Base-by-base conservation (phyloP, 2,329 filamentous ascomycete species). In the Cercospora sojina region DNA sequence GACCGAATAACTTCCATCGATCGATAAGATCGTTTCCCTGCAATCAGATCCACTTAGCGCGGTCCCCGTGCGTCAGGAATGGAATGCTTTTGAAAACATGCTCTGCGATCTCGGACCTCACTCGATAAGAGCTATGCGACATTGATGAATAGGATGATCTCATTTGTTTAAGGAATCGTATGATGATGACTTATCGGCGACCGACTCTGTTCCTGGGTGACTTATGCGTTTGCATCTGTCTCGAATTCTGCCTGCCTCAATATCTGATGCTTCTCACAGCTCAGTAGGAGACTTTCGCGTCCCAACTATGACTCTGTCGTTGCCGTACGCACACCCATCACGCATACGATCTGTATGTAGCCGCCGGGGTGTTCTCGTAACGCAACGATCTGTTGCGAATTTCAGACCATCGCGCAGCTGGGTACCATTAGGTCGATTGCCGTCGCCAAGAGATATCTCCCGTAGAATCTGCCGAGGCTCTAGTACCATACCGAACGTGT, bases 401-500 rank as follows among this genome's bases (percentile, higher is more conserved):
- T n/a, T 25, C 23, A 51, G 23, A 16, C 20, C 23, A 25, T 25
- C 20, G 8, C 27, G 5, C 25, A 51, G 47, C 47, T n/a, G 23
- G 47, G 3, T 51, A 16, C 16, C 16, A 16, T 13, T n/a, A 51
- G 47, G 13, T 51, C 23, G 6, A 29, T 51, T n/a, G 5, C 5
- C 16, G 10, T 6, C 23, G 23, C 47, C 12, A 51, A 27, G 23
- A 1, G 27, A 25, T 13, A 27, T 27, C 12, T 27, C 12, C 4
- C 9, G 25, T 25, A 9, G 2, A 7, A 9, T 13, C 10, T 51
- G 47, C 47, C 25, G 23, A 7, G 23, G 23, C 5, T 51, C 27
- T 58, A 71, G 68, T 71, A 71, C 60, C 64, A 67, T 20, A 67
- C 64, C 29, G 58, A 64, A 47, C 68, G 60, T 8, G 68, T 70